Base-by-base conservation (phyloP, 371 early-diverging fungal species). In the Zancudomyces culisetae region DNA sequence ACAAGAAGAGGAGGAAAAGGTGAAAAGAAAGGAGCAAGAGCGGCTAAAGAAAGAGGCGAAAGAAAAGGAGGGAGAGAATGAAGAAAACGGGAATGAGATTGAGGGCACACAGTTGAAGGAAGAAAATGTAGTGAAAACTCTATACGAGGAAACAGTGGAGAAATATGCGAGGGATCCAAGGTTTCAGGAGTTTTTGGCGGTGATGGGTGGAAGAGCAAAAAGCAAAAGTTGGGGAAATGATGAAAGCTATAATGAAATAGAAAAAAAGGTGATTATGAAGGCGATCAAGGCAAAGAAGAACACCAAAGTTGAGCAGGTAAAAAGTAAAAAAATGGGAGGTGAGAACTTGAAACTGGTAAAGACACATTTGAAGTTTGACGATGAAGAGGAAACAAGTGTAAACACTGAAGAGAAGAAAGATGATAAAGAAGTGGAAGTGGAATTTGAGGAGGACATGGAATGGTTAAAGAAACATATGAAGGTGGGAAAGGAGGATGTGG, bases 201-300 rank as follows among this genome's bases (percentile, higher is more conserved):
- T 90, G 27, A 88, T 92, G 90, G 69, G 81, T 29, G 79, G 85
- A 2, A 75, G 91, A 39, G 73, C 83, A 0, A 75, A 75, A 51
- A 72, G 78, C 52, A 76, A 81, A 56, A 87, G 90, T 1, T 95
- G 96, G 96, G 80, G 83, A 2, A 93, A 95, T 64, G 94, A 95
- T 50, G 90, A 90, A 55, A 60, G 52, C 22, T 61, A 56, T 57
- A 56, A 56, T 3, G 55, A 53, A 2, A 52, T 50, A 20, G 66
- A 66, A 51, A 42, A 53, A 35, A 52, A 52, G 0, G 66, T 59
- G 10, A 53, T 69, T 1, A 50, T 46, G 28, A 53, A 43, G 12
- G 63, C 64, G 0, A 35, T 21, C 58, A 43, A 35, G 47, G 46
- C 39, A 24, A 58, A 58, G 0, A 42, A 51, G 27, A 27, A 4